phyloP scores from a whole-genome alignment of 2,329 filamentous ascomycete species.

The Penicillium nordicum region DNA sequence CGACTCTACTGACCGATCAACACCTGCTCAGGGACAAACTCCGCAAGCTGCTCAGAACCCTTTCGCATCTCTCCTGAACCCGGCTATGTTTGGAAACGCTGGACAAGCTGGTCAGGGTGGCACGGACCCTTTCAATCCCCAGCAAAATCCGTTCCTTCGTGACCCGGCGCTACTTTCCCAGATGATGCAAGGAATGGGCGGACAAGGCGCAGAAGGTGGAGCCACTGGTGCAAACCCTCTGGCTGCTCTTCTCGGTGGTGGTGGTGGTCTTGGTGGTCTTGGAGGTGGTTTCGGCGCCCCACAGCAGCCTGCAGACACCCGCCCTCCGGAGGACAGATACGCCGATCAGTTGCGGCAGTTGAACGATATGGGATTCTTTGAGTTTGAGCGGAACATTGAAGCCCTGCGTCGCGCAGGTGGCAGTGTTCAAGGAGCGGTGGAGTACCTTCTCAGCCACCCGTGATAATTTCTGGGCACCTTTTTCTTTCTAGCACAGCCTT shows the following conservation, averaged over 20 bases:
- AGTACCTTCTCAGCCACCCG: conserved; percentile 39
- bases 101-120: conserved; percentile 38
- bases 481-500: conserved; percentile 9
- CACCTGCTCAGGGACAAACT: conserved; percentile 33
- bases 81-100: conserved; percentile 35
- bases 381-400: conserved; percentile 89
- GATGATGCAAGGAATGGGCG: conserved; percentile 52
- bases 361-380: conserved; percentile 98
- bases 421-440: conserved; percentile 76
- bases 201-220: conserved; percentile 34
- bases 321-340: conserved; percentile 91
- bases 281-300: conserved; percentile 44
- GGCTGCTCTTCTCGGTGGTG: conserved; percentile 51
- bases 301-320: conserved; percentile 67
- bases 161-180: conserved; percentile 58
- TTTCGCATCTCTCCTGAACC: conserved; percentile 63
- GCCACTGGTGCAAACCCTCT: conserved; percentile 43
- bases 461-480: conserved; percentile 17
- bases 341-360: conserved; percentile 85
- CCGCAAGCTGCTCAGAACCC: conserved; percentile 57
- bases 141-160: conserved; percentile 55
- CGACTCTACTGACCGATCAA: conserved; percentile 27
- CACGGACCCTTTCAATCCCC: conserved; percentile 46
- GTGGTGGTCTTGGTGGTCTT: conserved; percentile 33
- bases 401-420: conserved; percentile 85